A percentile compares a stretch with the other conserved stretches of the same genome.
Evolutionary conservation across 2,329 filamentous ascomycete species (phyloP).

Genomic region (Verticillium dahliae): DNA sequence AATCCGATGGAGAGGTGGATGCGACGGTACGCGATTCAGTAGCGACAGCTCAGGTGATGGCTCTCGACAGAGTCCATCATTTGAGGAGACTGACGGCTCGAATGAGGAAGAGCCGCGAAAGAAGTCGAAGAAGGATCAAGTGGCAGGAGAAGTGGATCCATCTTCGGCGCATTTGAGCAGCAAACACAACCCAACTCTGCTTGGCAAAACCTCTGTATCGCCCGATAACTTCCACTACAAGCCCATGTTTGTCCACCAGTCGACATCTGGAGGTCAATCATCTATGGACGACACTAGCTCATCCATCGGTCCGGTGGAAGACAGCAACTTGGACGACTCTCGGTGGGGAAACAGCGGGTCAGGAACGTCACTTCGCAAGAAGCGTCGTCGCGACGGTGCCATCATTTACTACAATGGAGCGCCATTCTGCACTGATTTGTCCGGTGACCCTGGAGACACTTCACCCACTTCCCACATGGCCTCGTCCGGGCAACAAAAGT

Average conservation of each 20-base stretch:
- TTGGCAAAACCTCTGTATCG: slow-evolving; percentile 26
- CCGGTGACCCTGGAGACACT: slow-evolving; percentile 52
- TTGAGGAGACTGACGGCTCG: slow-evolving; percentile 39
- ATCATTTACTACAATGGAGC: slow-evolving; percentile 81
- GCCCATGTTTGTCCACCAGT: slow-evolving; percentile 50
- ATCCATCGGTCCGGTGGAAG: slow-evolving; percentile 38
- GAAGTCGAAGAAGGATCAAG: slow-evolving; percentile 32
- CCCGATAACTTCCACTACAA: slow-evolving; percentile 55
- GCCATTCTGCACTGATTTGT: slow-evolving; percentile 74
- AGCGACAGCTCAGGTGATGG: slow-evolving; percentile 53
- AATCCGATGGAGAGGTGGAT: slow-evolving; percentile 71
- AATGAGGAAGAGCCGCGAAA: slow-evolving; percentile 37
- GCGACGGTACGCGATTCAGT: slow-evolving; percentile 56
- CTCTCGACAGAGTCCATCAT: slow-evolving; percentile 39
- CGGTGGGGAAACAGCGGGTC: slow-evolving; percentile 40
- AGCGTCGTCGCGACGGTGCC: slow-evolving; percentile 59
- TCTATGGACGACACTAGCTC: slow-evolving; percentile 43
- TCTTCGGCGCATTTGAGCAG: slow-evolving; percentile 26
- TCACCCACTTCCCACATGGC: slow-evolving; percentile 42
- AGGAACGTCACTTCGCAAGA: slow-evolving; percentile 40
- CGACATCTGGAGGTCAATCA: slow-evolving; percentile 37
- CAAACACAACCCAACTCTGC: slow-evolving; percentile 30
- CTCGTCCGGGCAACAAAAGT: slow-evolving; percentile 31
- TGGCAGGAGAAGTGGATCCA: slow-evolving; percentile 19
- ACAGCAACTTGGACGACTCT: slow-evolving; percentile 42